A percentile compares a stretch with the other conserved stretches of the same genome.
Evolutionary conservation across 2,329 filamentous ascomycete species (phyloP).

Genomic region (Rhinocladiella mackenziei): DNA sequence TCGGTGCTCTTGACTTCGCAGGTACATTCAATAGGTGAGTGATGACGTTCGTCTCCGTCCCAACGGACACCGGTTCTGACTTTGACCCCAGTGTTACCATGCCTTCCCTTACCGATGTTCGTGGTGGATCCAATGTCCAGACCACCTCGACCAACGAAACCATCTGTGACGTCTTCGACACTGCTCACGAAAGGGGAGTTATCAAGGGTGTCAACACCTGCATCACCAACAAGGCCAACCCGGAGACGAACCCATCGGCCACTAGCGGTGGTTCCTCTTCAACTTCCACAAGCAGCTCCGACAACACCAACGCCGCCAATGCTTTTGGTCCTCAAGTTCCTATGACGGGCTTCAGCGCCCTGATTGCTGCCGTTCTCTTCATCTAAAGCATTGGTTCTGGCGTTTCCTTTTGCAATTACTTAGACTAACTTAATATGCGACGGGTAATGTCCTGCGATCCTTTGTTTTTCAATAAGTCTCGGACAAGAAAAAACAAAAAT

Average conservation of each 20-base stretch:
- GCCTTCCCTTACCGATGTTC: slow-evolving; percentile 62
- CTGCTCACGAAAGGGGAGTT: slow-evolving; percentile 39
- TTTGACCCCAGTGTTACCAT: slow-evolving; percentile 60
- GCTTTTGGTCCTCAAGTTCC: slow-evolving; percentile 19
- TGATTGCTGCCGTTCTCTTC: slow-evolving; percentile 28
- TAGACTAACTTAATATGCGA: slow-evolving; percentile 29
- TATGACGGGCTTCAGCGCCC: slow-evolving; percentile 25
- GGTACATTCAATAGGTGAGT: slow-evolving; percentile 61
- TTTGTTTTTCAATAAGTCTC: slow-evolving; percentile 16
- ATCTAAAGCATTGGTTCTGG: slow-evolving; percentile 25
- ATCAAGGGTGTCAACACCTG: slow-evolving; percentile 50
- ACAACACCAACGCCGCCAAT: slow-evolving; percentile 11
- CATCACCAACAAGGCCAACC: slow-evolving; percentile 36
- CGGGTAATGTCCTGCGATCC: slow-evolving; percentile 19
- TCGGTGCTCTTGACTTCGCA: slow-evolving; percentile 77
- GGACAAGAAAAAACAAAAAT: slow-evolving; percentile 14
- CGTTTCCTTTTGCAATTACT: slow-evolving; percentile 19
- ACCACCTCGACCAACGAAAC: slow-evolving; percentile 58
- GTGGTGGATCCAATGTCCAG: slow-evolving; percentile 67
- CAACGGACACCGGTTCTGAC: slow-evolving; percentile 33
- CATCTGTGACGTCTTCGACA: slow-evolving; percentile 53
- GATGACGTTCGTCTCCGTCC: background rate
- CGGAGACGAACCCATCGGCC: slow-evolving; percentile 26
- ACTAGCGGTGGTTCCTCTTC: slow-evolving; percentile 17
- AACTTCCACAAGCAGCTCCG: slow-evolving; percentile 15